Percentiles rank a stretch among this genome's conserved stretches.
phyloP scores from a whole-genome alignment of 345 rosid genomes.

The Microcos paniculata region DNA sequence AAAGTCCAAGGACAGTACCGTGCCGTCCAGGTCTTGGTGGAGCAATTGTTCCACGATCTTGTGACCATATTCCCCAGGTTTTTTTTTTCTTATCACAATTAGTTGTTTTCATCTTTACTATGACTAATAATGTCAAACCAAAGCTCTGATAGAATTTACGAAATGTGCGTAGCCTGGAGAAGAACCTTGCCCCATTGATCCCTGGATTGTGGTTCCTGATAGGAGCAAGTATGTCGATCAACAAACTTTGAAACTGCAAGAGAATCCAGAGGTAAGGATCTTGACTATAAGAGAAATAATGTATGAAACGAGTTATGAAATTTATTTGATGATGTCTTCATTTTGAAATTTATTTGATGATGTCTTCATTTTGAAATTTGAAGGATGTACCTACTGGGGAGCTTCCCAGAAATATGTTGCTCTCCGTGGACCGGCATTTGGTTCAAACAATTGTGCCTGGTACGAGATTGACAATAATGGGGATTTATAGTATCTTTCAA shows the following conservation, averaged over 20 bases:
- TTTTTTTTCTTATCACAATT: slow-evolving; percentile 3
- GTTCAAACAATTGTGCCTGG: slow-evolving; percentile 94
- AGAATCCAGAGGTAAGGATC: slow-evolving; percentile 81
- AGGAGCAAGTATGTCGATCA: slow-evolving; percentile 95
- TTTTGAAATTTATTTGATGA: background rate
- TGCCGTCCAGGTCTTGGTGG: slow-evolving; percentile 98
- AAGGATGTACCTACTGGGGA: slow-evolving; percentile 99
- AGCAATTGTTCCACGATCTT: slow-evolving; percentile 90
- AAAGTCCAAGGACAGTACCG: slow-evolving; percentile 64
- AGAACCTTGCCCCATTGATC: slow-evolving; percentile 93
- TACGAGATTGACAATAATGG: slow-evolving; percentile 84
- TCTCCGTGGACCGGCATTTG: slow-evolving; percentile 86
- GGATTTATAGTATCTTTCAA: slow-evolving; percentile 94
- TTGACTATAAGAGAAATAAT: background rate
- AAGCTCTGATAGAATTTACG: slow-evolving; percentile 5
- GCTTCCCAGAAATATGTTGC: slow-evolving; percentile 97
- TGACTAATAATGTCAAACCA: background rate
- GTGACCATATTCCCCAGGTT: slow-evolving; percentile 94
- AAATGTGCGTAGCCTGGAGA: slow-evolving; percentile 66
- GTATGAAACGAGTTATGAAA: background rate
- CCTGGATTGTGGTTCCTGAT: slow-evolving; percentile 96
- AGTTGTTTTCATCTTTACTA: background rate
- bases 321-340: slow-evolving; percentile 1
- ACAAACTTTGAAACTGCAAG: slow-evolving; percentile 91
- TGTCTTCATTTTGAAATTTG: slow-evolving; percentile 15